Conservation (phyloP, 1,284 basidiomycete species). For the Austroboletus rostrupii region DNA sequence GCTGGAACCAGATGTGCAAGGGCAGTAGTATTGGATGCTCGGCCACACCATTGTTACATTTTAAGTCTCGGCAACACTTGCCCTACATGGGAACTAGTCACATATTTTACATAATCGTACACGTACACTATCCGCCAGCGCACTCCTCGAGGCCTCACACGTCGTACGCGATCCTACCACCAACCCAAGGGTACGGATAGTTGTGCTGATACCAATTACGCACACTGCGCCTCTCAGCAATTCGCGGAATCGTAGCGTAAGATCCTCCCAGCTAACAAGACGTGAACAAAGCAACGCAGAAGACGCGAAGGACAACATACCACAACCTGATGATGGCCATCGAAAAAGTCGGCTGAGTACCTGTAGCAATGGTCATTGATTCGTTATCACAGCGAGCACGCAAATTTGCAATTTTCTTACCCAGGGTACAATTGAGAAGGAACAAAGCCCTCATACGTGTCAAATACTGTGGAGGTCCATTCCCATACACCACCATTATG, state of each 20-base stretch:
- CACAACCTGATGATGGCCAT: slow-evolving; percentile 79
- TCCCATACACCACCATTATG: slow-evolving; percentile 98
- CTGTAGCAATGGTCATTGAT: slow-evolving; percentile 31
- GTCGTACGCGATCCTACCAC: slow-evolving; percentile 74
- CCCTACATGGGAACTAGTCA: no score
- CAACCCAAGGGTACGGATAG: slow-evolving; percentile 73
- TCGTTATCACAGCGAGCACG: background rate
- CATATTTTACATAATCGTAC: slow-evolving; percentile 17
- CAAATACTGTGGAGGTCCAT: slow-evolving; percentile 86
- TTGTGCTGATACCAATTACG: slow-evolving; percentile 84
- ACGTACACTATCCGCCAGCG: no score
- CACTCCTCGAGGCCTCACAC: no score
- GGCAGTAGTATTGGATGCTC: slow-evolving; percentile 63
- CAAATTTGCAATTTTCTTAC: slow-evolving; percentile 29
- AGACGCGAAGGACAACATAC: slow-evolving; percentile 42
- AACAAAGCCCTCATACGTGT: slow-evolving; percentile 71
- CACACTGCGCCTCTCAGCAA: slow-evolving; percentile 71
- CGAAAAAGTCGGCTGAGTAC: slow-evolving; percentile 88
- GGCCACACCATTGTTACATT: slow-evolving; percentile 28
- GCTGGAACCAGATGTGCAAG: slow-evolving; percentile 51
- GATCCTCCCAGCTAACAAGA: slow-evolving; percentile 77
- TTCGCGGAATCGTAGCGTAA: slow-evolving; percentile 81
- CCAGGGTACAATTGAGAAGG: slow-evolving; percentile 82
- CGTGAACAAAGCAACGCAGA: background rate
- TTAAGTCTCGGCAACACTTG: background rate